Conservation (phyloP, 805 yeast species). For the Wickerhamiella azyma region DNA sequence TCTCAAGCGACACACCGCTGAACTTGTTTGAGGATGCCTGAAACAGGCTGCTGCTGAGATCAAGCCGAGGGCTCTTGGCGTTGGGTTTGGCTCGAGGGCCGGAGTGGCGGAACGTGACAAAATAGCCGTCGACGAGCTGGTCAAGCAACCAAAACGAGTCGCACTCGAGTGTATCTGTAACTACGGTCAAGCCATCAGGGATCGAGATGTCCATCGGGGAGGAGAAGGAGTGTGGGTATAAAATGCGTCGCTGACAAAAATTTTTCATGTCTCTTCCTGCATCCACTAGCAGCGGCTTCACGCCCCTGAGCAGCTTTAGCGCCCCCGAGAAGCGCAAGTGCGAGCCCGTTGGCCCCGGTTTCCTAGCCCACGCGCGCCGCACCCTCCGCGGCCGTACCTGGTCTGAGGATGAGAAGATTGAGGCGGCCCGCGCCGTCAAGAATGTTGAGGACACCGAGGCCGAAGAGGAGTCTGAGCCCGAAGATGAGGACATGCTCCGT, state of each 20-base stretch:
- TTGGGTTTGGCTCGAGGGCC: constrained; percentile 3
- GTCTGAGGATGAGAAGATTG: constrained; percentile 91
- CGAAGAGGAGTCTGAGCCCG: constrained; percentile 42
- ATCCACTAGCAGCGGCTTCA: neutral
- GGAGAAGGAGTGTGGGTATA: neutral
- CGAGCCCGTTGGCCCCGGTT: constrained; percentile 94
- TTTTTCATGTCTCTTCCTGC: neutral
- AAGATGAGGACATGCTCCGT: constrained; percentile 62
- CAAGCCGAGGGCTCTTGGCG: constrained; percentile 8
- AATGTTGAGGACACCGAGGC: constrained; percentile 45
- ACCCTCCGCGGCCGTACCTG: constrained; percentile 93
- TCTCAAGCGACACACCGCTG: constrained; percentile 5
- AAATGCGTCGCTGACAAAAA: neutral
- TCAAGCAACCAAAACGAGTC: constrained; percentile 17
- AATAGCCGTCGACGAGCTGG: constrained; percentile 1
- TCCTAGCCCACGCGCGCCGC: constrained; percentile 93
- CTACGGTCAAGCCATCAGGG: constrained; percentile 14
- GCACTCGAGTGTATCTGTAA: constrained; percentile 20
- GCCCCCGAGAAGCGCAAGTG: constrained; percentile 41
- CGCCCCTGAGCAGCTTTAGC: constrained; percentile 19
- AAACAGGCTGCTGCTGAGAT: constrained; percentile 13
- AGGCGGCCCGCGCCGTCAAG: constrained; percentile 78
- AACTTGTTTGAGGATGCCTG: constrained; percentile 3
- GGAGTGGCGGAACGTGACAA: neutral
- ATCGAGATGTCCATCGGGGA: no score